Evolutionary conservation across 1,139 yeast genomes (phyloP).

Genomic region (Meyerozyma carpophila): DNA sequence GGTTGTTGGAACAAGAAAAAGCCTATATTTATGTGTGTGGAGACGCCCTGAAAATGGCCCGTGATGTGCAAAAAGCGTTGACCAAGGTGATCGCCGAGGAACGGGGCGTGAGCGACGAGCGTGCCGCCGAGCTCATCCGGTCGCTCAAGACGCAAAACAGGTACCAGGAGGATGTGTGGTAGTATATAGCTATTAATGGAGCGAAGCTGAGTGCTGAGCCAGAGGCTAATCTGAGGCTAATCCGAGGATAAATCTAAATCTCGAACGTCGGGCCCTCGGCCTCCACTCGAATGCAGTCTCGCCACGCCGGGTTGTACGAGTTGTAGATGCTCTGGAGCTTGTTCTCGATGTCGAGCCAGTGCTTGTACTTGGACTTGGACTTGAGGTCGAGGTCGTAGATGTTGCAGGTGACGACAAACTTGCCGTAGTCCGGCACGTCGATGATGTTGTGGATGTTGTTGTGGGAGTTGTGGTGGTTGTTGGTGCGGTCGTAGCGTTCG

Average conservation of each 20-base stretch:
- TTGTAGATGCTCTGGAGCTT: slow-evolving; percentile 30
- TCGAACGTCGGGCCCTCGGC: background rate
- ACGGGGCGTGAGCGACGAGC: slow-evolving; percentile 52
- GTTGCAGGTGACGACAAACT: slow-evolving; percentile 31
- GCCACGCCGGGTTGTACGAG: slow-evolving; percentile 34
- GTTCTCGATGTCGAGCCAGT: slow-evolving; percentile 38
- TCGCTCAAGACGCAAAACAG: slow-evolving; percentile 78
- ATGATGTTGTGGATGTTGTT: slow-evolving; percentile 30
- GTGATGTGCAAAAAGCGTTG: slow-evolving; percentile 82
- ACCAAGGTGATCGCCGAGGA: slow-evolving; percentile 57
- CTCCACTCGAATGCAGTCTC: slow-evolving; percentile 20
- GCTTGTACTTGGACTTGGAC: slow-evolving; percentile 33
- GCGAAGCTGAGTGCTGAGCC: no score
- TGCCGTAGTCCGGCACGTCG: slow-evolving; percentile 20
- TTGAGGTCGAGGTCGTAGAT: slow-evolving; percentile 44
- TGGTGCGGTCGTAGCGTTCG: slow-evolving; percentile 26
- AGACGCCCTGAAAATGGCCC: slow-evolving; percentile 94
- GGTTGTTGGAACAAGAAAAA: slow-evolving; percentile 57
- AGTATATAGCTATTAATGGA: background rate
- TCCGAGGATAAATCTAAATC: background rate
- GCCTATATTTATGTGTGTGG: slow-evolving; percentile 95
- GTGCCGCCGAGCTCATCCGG: slow-evolving; percentile 75
- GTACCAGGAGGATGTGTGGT: slow-evolving; percentile 99
- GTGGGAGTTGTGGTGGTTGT: slow-evolving; percentile 29
- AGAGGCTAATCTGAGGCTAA: no score